Conservation (phyloP, 2,329 filamentous ascomycete species). For the Phaeosphaeriaceae sp. region DNA sequence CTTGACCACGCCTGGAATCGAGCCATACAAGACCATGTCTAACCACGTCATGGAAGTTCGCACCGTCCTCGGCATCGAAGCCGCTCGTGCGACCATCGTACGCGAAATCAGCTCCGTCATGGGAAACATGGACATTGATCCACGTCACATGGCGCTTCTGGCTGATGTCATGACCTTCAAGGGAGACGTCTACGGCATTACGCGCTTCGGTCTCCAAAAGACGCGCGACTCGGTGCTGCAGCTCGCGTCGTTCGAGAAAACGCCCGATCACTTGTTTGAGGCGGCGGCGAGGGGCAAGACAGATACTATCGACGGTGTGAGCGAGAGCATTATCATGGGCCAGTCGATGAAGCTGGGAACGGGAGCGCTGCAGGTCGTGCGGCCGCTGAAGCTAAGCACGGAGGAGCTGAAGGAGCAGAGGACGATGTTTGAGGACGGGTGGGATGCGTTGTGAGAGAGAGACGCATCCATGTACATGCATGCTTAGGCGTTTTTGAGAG, state of each 20-base stretch:
- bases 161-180: constrained; percentile 99
- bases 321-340: constrained; percentile 97
- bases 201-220: constrained; percentile 92
- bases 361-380: constrained; percentile 87
- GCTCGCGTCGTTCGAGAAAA: constrained; percentile 96
- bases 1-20: constrained; percentile 92
- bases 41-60: constrained; percentile 92
- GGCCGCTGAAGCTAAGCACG: constrained; percentile 61
- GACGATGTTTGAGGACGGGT: constrained; percentile 47
- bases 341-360: constrained; percentile 93
- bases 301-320: constrained; percentile 91
- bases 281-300: constrained; percentile 91
- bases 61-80: constrained; percentile 92
- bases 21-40: constrained; percentile 74
- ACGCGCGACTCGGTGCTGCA: constrained; percentile 95
- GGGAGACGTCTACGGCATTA: constrained; percentile 95
- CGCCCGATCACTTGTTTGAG: constrained; percentile 95
- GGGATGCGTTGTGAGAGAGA: constrained; percentile 36
- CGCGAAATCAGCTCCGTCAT: constrained; percentile 88
- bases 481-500: not conserved
- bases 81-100: constrained; percentile 87
- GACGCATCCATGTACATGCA: not conserved
- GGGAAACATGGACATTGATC: constrained; percentile 94
- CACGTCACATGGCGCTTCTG: constrained; percentile 95
- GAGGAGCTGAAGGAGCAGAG: constrained; percentile 34